A percentile compares a stretch with the other conserved stretches of the same genome.
Evolutionary conservation across 768 basidiomycete genomes (phyloP).

Genomic region (Trametes punicea): DNA sequence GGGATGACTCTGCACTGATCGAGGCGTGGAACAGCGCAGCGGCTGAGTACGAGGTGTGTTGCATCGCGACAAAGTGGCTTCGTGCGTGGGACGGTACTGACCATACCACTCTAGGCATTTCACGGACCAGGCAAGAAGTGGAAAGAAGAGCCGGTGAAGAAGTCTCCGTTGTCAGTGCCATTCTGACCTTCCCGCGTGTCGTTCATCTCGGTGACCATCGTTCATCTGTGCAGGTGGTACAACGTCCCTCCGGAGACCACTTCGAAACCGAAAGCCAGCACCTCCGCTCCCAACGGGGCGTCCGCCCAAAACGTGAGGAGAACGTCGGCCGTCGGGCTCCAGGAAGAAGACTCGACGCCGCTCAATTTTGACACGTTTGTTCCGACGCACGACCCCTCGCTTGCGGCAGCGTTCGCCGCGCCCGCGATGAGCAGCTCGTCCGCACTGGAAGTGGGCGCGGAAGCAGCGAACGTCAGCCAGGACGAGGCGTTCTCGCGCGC

Average conservation of each 20-base stretch:
- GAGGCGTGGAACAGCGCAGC: conserved; percentile 83
- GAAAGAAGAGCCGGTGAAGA: conserved; percentile 68
- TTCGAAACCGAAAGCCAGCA: conserved; percentile 10
- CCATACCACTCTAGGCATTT: conserved; percentile 40
- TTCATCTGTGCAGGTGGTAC: conserved; percentile 61
- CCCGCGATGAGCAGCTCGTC: conserved; percentile 14
- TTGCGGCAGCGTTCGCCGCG: conserved; percentile 32
- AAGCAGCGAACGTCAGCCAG: conserved; percentile 42
- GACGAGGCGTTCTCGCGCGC: conserved; percentile 80
- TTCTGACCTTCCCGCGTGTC: background rate
- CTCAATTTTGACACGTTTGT: conserved; percentile 69
- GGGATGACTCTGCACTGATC: conserved; percentile 83
- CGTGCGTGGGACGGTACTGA: conserved; percentile 1
- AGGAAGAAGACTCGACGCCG: conserved; percentile 55
- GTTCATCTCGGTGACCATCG: background rate
- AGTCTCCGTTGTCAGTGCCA: conserved; percentile 58
- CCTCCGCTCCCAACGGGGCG: background rate
- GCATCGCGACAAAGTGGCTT: background rate
- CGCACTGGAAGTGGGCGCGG: background rate
- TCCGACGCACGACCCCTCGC: conserved; percentile 64
- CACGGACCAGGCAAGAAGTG: conserved; percentile 70
- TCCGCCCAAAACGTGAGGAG: background rate
- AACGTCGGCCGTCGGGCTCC: conserved; percentile 12
- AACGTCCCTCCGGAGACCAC: conserved; percentile 48
- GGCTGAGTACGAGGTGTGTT: conserved; percentile 71